Percentiles rank a stretch among this genome's conserved stretches.
phyloP scores from a whole-genome alignment of 805 yeast genomes.

The Yarrowia sp. region DNA sequence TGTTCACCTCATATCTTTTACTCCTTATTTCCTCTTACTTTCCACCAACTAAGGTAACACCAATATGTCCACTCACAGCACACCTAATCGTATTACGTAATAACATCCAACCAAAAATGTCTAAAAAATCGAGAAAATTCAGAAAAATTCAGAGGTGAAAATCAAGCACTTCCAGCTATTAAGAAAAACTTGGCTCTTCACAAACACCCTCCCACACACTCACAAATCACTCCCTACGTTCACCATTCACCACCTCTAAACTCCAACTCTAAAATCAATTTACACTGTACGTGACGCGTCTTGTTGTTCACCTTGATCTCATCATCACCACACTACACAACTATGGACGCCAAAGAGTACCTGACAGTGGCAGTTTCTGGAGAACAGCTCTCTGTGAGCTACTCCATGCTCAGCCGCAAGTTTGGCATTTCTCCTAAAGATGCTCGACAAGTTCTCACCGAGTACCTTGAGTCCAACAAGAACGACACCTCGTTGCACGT shows the following conservation, averaged over 20 bases:
- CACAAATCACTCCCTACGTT: not conserved
- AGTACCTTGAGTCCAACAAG: not conserved
- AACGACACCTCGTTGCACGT: constrained; percentile 4
- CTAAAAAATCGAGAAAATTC: not conserved
- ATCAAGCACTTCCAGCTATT: too few species aligned
- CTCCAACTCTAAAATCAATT: constrained; percentile 10
- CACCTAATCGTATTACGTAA: not conserved
- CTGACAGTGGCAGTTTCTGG: constrained; percentile 23
- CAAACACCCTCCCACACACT: too few species aligned
- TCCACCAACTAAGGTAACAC: not conserved
- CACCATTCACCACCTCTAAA: too few species aligned
- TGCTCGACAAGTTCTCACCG: not conserved
- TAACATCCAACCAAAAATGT: not conserved
- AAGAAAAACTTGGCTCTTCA: too few species aligned
- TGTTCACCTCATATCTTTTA: too few species aligned
- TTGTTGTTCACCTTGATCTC: not conserved
- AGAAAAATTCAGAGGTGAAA: too few species aligned
- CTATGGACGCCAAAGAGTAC: constrained; percentile 33
- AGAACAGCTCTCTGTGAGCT: constrained; percentile 24
- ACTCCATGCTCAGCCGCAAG: constrained; percentile 12
- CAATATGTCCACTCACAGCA: not conserved
- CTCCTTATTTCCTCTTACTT: too few species aligned
- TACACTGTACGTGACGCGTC: constrained; percentile 30
- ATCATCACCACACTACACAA: not conserved
- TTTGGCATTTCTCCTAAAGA: constrained; percentile 1